Percentiles rank a stretch among this genome's conserved stretches.
These are phyloP conservation scores for Diaporthe capsici DNA, from an alignment of 2,329 filamentous ascomycete genomes.

Conservation along the genomic window DNA sequence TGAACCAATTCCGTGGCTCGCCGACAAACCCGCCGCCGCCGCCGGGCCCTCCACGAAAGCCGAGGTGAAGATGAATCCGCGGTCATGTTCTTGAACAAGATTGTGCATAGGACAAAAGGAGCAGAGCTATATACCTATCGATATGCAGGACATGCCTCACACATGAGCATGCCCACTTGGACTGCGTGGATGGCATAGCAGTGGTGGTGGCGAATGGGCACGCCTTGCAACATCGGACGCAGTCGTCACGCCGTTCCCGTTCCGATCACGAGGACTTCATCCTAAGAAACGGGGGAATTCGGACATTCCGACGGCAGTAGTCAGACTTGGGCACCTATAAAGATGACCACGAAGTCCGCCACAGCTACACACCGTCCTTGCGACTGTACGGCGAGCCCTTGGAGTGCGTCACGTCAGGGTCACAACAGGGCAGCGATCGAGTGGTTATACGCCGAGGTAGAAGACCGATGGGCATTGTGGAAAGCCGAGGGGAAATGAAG, in stretches of 20 bases:
- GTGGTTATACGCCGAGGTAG: neutral
- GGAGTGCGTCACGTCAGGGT: neutral
- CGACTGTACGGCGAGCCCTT: neutral
- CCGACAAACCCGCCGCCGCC: constrained; percentile 55
- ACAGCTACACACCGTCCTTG: neutral
- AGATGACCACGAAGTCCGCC: neutral
- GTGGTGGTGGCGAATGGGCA: neutral
- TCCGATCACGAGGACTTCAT: neutral
- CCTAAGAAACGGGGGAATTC: neutral
- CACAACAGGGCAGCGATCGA: neutral
- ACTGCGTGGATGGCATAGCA: neutral
- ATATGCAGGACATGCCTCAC: neutral
- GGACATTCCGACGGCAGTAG: too few species aligned
- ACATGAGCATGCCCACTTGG: too few species aligned
- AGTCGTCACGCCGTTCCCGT: neutral
- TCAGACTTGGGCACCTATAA: neutral
- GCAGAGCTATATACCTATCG: too few species aligned
- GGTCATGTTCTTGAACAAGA: neutral
- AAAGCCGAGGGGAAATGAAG: neutral
- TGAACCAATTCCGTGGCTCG: constrained; percentile 63
- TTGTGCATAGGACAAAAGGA: neutral
- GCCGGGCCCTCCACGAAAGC: constrained; percentile 31
- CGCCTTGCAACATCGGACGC: neutral
- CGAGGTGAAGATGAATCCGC: constrained; percentile 6
- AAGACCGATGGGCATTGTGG: neutral